Evolutionary conservation across 1,284 basidiomycete species (phyloP).

Genomic region (Tilletiaria anomala): DNA sequence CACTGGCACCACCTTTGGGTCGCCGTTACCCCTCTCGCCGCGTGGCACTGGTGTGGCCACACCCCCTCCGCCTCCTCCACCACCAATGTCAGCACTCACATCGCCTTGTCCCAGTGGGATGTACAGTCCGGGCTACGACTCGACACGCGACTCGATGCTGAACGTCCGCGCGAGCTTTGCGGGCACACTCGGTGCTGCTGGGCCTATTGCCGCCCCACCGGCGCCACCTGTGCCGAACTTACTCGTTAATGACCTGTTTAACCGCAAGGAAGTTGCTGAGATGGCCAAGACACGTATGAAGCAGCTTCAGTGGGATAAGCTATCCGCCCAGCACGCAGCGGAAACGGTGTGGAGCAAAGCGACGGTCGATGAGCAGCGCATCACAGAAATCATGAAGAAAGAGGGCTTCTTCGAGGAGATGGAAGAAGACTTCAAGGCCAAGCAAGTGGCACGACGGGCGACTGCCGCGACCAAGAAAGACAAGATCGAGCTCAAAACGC

Average conservation of each 20-base stretch:
- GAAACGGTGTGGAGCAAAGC: conserved; percentile 34
- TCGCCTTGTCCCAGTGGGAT: too few species aligned
- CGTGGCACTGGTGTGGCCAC: too few species aligned
- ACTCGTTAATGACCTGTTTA: conserved; percentile 15
- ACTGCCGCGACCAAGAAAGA: conserved; percentile 38
- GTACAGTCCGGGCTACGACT: too few species aligned
- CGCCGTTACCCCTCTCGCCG: too few species aligned
- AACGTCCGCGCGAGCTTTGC: conserved; percentile 28
- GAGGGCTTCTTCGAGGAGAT: conserved; percentile 80
- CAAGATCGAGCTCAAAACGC: conserved; percentile 39
- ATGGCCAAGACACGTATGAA: conserved; percentile 87
- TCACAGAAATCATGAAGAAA: conserved; percentile 18
- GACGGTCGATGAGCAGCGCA: conserved; percentile 15
- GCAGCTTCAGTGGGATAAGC: conserved; percentile 95
- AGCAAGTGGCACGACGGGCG: conserved; percentile 54
- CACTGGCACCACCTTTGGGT: too few species aligned
- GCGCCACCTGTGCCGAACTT: conserved; percentile 50
- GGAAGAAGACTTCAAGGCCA: conserved; percentile 96
- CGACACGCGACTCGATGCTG: conserved; percentile 29
- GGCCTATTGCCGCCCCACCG: conserved; percentile 32
- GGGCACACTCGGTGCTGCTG: conserved; percentile 18
- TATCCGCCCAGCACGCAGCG: conserved; percentile 35
- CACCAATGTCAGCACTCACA: too few species aligned
- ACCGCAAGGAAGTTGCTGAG: conserved; percentile 66
- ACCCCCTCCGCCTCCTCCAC: too few species aligned